Evolutionary conservation across 2,329 filamentous ascomycete genomes (phyloP).

Genomic region (Hymenoscyphus linearis): DNA sequence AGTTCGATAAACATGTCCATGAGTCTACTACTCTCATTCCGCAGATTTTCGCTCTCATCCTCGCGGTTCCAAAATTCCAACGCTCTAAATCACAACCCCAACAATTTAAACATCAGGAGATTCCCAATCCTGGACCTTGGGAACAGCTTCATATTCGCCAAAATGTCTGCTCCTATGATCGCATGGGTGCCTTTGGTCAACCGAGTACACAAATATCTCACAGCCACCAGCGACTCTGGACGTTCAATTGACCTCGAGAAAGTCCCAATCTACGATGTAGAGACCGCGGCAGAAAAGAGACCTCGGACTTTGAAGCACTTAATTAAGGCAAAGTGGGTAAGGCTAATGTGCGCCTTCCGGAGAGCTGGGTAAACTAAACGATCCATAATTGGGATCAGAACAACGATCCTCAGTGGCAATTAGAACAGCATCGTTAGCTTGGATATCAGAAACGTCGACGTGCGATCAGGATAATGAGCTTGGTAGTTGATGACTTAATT

Average conservation of each 20-base stretch:
- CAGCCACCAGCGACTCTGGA: slow-evolving; percentile 26
- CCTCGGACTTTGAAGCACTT: slow-evolving; percentile 84
- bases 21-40: slow-evolving; percentile 45
- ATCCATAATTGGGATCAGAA: slow-evolving; percentile 50
- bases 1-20: slow-evolving; percentile 60
- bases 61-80: slow-evolving; percentile 64
- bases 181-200: slow-evolving; percentile 40
- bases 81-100: slow-evolving; percentile 40
- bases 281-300: slow-evolving; percentile 72
- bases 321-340: slow-evolving; percentile 73
- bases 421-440: too few species aligned
- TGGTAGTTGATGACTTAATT: too few species aligned
- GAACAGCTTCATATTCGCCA: slow-evolving; percentile 6
- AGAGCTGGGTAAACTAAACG: slow-evolving; percentile 54
- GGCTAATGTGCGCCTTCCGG: slow-evolving; percentile 45
- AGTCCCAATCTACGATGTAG: slow-evolving; percentile 71
- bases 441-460: too few species aligned
- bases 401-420: too few species aligned
- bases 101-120: slow-evolving; percentile 19
- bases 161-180: slow-evolving; percentile 38
- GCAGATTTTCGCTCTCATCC: slow-evolving; percentile 56
- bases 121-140: background rate
- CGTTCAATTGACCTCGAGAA: slow-evolving; percentile 54
- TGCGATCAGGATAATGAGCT: too few species aligned
- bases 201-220: slow-evolving; percentile 33